Percentiles rank a stretch among this genome's conserved stretches.
phyloP scores from a whole-genome alignment of 2,329 filamentous ascomycete species.

The Lecanicillium sp. region DNA sequence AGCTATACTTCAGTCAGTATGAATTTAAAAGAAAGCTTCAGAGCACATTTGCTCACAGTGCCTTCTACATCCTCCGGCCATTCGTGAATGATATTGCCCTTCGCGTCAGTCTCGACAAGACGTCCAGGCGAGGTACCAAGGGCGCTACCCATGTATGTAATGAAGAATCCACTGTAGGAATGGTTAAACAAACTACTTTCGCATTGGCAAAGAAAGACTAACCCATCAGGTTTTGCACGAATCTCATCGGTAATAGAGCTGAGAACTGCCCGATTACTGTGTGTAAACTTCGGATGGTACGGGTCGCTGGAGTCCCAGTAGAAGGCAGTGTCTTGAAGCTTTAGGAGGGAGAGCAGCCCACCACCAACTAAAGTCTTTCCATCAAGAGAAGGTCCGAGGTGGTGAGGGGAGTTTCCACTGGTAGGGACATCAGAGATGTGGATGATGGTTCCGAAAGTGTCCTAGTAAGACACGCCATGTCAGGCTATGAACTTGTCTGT shows the following conservation, averaged over 20 bases:
- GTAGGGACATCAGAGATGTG: constrained; percentile 50
- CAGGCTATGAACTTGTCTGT: no score
- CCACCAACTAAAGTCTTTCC: constrained; percentile 51
- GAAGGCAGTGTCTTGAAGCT: constrained; percentile 54
- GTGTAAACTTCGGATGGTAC: constrained; percentile 49
- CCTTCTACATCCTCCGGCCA: constrained; percentile 50
- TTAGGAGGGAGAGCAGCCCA: constrained; percentile 49
- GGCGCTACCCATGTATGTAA: constrained; percentile 55
- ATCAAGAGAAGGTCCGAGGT: constrained; percentile 45
- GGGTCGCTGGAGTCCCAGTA: constrained; percentile 54
- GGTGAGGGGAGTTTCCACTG: constrained; percentile 54
- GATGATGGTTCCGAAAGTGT: constrained; percentile 53
- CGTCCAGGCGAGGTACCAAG: constrained; percentile 50
- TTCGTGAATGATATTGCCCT: constrained; percentile 54
- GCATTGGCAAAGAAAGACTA: constrained; percentile 10
- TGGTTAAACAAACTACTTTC: no score
- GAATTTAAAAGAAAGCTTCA: background rate
- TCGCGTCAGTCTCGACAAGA: constrained; percentile 51
- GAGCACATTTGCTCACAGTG: constrained; percentile 15
- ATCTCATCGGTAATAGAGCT: constrained; percentile 56
- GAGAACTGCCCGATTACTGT: constrained; percentile 52
- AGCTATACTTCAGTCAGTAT: constrained; percentile 18
- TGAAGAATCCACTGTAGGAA: constrained; percentile 41
- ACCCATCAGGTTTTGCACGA: constrained; percentile 53
- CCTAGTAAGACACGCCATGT: constrained; percentile 22